A percentile compares a stretch with the other conserved stretches of the same genome.
These are phyloP conservation scores for Podaxis carcinomalis DNA, from an alignment of 768 basidiomycete genomes.

Conservation along the genomic window DNA sequence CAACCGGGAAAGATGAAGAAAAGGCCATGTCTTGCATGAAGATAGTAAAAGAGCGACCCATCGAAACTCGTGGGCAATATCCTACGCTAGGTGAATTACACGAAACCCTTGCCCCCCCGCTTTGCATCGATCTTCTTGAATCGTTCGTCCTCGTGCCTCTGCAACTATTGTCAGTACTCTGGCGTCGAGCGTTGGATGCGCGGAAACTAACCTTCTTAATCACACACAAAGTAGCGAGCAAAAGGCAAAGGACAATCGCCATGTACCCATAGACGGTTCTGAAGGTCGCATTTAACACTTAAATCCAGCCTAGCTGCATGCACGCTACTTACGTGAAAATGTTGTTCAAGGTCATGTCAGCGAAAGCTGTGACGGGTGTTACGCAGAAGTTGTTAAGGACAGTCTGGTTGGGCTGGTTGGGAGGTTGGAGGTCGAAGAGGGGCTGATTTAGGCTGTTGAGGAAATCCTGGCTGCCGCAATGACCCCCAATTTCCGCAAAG, in stretches of 20 bases:
- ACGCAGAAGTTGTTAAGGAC: constrained; percentile 62
- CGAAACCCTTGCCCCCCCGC: constrained; percentile 83
- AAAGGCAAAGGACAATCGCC: constrained; percentile 68
- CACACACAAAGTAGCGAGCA: constrained; percentile 80
- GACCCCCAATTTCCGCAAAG: constrained; percentile 48
- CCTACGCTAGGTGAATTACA: constrained; percentile 33
- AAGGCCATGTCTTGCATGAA: constrained; percentile 5
- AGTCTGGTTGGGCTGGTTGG: constrained; percentile 25
- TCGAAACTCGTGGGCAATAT: background rate
- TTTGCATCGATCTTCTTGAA: constrained; percentile 90
- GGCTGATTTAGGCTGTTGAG: constrained; percentile 35
- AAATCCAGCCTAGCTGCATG: background rate
- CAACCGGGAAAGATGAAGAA: background rate
- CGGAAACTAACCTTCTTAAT: constrained; percentile 64
- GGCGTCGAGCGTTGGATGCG: background rate
- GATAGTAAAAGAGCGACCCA: background rate
- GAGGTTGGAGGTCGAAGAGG: constrained; percentile 18
- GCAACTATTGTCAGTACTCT: constrained; percentile 12
- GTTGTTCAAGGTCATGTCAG: constrained; percentile 72
- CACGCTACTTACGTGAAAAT: constrained; percentile 68
- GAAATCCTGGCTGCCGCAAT: constrained; percentile 48
- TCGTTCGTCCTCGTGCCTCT: constrained; percentile 78
- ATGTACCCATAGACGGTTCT: constrained; percentile 80
- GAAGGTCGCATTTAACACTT: constrained; percentile 9
- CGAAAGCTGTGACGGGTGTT: constrained; percentile 58